Percentiles rank a stretch among this genome's conserved stretches.
phyloP scores from a whole-genome alignment of 495 filamentous ascomycete genomes.

The Hypoxylon intermedium region DNA sequence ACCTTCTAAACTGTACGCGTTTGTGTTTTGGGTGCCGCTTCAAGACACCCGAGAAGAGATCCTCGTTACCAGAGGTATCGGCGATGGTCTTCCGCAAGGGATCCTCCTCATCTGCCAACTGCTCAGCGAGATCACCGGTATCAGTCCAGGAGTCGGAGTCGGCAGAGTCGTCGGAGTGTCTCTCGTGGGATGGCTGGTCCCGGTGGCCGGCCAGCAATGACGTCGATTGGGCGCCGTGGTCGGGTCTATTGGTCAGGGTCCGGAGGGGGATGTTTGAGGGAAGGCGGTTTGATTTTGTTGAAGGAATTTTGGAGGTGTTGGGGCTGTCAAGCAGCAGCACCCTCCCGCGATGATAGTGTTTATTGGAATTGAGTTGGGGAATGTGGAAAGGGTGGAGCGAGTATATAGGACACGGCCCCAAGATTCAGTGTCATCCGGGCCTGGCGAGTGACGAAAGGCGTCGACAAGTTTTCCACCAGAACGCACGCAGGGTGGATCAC shows the following conservation, averaged over 20 bases:
- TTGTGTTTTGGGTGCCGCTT: constrained; percentile 53
- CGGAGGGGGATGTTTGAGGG: constrained; percentile 70
- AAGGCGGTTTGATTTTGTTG: constrained; percentile 56
- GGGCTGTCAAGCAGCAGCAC: constrained; percentile 69
- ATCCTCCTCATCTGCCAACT: constrained; percentile 81
- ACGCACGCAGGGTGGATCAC: constrained; percentile 34
- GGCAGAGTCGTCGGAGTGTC: constrained; percentile 70
- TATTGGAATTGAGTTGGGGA: constrained; percentile 39
- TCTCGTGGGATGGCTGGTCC: constrained; percentile 47
- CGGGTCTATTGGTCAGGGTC: constrained; percentile 55
- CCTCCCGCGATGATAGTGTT: constrained; percentile 50
- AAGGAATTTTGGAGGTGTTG: constrained; percentile 64
- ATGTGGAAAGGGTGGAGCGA: constrained; percentile 42
- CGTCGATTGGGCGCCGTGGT: constrained; percentile 47
- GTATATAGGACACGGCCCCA: constrained; percentile 41
- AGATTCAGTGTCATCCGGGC: constrained; percentile 38
- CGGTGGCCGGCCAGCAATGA: constrained; percentile 51
- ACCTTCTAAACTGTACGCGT: constrained; percentile 56
- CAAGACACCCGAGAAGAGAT: constrained; percentile 56
- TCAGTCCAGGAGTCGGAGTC: constrained; percentile 83
- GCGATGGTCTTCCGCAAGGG: constrained; percentile 70
- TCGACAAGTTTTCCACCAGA: constrained; percentile 29
- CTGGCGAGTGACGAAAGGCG: constrained; percentile 39
- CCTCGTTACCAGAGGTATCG: constrained; percentile 65
- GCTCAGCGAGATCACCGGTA: constrained; percentile 91